These are phyloP conservation scores for Diaporthe sp. DNA, from an alignment of 2,329 filamentous ascomycete species.

Conservation along the genomic window DNA sequence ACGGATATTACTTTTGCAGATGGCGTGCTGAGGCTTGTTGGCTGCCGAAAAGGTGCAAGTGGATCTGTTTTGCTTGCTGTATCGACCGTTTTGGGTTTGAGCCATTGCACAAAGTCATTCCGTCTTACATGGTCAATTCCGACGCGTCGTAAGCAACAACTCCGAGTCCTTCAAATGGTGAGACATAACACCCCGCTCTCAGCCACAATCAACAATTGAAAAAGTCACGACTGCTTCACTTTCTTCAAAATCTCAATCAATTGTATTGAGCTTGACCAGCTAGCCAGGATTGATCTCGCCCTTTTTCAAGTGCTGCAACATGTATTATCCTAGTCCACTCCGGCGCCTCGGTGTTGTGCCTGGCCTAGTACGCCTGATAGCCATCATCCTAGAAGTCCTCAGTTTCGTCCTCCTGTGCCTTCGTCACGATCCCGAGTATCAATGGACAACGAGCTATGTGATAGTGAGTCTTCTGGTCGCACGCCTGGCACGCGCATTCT, in stretches of 20 bases:
- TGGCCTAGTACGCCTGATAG: conserved; percentile 26
- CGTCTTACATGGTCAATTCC: conserved; percentile 34
- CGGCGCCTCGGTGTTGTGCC: conserved; percentile 34
- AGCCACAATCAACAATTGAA: background rate
- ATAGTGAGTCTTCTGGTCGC: conserved; percentile 18
- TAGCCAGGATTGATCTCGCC: background rate
- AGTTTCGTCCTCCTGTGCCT: conserved; percentile 28
- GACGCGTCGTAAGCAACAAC: conserved; percentile 33
- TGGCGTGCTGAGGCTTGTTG: background rate
- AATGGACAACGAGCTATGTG: conserved; percentile 37
- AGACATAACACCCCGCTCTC: conserved; percentile 20
- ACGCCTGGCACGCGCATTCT: background rate
- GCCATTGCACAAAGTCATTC: conserved; percentile 22
- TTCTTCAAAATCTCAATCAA: background rate
- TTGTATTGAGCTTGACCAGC: background rate
- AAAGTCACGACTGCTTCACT: background rate
- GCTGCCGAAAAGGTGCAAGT: conserved; percentile 7
- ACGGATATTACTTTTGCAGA: background rate
- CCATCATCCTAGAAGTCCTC: conserved; percentile 30
- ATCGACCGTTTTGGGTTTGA: background rate
- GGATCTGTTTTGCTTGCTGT: background rate
- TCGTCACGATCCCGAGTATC: background rate
- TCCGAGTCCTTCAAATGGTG: conserved; percentile 4
- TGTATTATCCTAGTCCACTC: conserved; percentile 25
- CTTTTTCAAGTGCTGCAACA: background rate